A percentile compares a stretch with the other conserved stretches of the same genome.
Evolutionary conservation across 2,329 filamentous ascomycete species (phyloP).

Genomic region (Exophiala alcalophila): DNA sequence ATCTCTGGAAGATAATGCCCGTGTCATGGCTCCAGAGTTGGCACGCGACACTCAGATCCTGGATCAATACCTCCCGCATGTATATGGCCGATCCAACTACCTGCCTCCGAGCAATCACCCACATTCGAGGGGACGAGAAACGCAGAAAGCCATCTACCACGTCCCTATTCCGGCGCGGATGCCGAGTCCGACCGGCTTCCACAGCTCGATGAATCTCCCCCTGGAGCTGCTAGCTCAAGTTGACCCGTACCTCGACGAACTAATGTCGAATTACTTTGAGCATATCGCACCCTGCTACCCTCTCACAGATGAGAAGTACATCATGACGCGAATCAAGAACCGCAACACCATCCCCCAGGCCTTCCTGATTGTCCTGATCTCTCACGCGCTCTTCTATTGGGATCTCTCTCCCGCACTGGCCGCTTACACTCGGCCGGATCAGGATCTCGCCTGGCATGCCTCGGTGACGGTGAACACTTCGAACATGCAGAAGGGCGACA

Average conservation of each 20-base stretch:
- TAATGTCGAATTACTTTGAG: constrained; percentile 54
- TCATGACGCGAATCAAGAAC: constrained; percentile 51
- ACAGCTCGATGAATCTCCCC: constrained; percentile 51
- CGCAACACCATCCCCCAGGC: constrained; percentile 52
- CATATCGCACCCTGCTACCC: constrained; percentile 61
- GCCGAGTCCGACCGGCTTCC: constrained; percentile 40
- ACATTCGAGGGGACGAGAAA: constrained; percentile 32
- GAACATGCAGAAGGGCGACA: constrained; percentile 57
- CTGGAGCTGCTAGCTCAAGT: constrained; percentile 57
- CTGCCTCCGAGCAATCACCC: constrained; percentile 22
- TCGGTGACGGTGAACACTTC: constrained; percentile 56
- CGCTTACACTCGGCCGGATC: constrained; percentile 53
- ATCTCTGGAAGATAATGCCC: constrained; percentile 32
- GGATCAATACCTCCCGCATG: constrained; percentile 53
- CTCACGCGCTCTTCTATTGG: constrained; percentile 59
- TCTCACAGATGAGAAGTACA: constrained; percentile 55
- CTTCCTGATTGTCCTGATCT: constrained; percentile 57
- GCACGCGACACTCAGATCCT: constrained; percentile 60
- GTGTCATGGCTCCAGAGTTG: constrained; percentile 59
- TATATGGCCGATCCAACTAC: too few relatives aligned
- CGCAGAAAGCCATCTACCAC: constrained; percentile 41
- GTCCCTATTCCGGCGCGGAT: constrained; percentile 32
- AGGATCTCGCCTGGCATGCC: constrained; percentile 61
- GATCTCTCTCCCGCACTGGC: constrained; percentile 46
- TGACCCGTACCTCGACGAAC: constrained; percentile 53